phyloP scores from a whole-genome alignment of 2,329 filamentous ascomycete species.

The Tricladium varicosporioides region DNA sequence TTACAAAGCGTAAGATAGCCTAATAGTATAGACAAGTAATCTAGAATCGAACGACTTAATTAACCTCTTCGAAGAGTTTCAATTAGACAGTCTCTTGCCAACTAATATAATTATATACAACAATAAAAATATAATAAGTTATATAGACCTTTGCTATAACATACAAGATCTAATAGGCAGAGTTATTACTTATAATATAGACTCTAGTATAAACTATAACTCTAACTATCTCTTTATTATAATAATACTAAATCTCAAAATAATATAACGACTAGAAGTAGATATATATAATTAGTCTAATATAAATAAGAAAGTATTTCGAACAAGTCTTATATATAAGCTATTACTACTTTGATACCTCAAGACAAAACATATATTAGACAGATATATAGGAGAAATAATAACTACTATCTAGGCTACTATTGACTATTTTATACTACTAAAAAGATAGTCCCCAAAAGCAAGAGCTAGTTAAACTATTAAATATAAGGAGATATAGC shows the following conservation, averaged over 20 bases:
- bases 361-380: too few species aligned
- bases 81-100: neutral
- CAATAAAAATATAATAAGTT: neutral
- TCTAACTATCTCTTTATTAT: constrained; percentile 19
- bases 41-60: neutral
- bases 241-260: constrained; percentile 23
- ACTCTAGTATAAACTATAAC: constrained; percentile 11
- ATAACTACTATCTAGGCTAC: too few species aligned
- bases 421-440: too few species aligned
- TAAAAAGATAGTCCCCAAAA: too few species aligned
- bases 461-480: neutral
- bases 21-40: neutral
- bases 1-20: neutral
- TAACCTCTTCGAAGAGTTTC: neutral
- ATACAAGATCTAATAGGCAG: constrained; percentile 5
- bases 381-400: too few species aligned
- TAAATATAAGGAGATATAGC: constrained; percentile 5
- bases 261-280: neutral
- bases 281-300: too few species aligned
- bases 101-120: neutral
- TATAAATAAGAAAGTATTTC: too few species aligned
- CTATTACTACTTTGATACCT: too few species aligned
- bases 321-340: too few species aligned
- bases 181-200: constrained; percentile 19
- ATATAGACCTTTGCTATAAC: constrained; percentile 1